These are phyloP conservation scores for Detonula confervacea DNA, from an alignment of 352 stramenopile species.

Conservation along the genomic window DNA sequence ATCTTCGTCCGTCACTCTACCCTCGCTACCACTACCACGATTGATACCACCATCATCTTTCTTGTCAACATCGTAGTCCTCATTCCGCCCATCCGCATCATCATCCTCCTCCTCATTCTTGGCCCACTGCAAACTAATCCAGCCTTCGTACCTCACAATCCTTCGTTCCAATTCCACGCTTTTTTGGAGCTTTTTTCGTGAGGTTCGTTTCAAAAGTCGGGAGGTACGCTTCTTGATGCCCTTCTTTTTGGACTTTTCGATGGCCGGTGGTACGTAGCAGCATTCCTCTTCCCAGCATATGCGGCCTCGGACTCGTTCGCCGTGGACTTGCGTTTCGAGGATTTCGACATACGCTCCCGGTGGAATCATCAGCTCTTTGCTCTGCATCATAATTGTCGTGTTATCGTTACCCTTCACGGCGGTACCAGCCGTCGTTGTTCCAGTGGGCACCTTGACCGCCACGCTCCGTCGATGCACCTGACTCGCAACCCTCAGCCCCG, in stretches of 20 bases:
- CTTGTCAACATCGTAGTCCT: not conserved
- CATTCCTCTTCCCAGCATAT: constrained; percentile 46
- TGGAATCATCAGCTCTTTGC: constrained; percentile 23
- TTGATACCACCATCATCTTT: not conserved
- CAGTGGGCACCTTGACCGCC: constrained; percentile 24
- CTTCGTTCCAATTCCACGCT: not conserved
- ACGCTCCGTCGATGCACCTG: constrained; percentile 21
- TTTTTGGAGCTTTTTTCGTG: constrained; percentile 15
- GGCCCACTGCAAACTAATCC: constrained; percentile 43
- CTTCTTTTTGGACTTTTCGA: constrained; percentile 9
- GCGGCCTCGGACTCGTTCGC: constrained; percentile 30
- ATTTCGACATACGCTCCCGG: constrained; percentile 40
- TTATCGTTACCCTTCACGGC: not conserved
- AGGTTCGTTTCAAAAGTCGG: not conserved
- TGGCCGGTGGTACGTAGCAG: too few relatives aligned
- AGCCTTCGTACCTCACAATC: constrained; percentile 25
- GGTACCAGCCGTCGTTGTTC: not conserved
- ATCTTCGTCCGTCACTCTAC: constrained; percentile 21
- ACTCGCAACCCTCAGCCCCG: constrained; percentile 27
- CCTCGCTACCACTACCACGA: too few relatives aligned
- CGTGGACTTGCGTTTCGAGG: constrained; percentile 47
- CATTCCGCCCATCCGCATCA: not conserved
- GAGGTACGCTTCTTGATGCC: constrained; percentile 15
- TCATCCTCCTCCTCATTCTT: constrained; percentile 9
- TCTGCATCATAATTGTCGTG: too few relatives aligned